Base-by-base conservation (phyloP, 441 rosid genomes). In the Pelargonium myrrhifolium region DNA sequence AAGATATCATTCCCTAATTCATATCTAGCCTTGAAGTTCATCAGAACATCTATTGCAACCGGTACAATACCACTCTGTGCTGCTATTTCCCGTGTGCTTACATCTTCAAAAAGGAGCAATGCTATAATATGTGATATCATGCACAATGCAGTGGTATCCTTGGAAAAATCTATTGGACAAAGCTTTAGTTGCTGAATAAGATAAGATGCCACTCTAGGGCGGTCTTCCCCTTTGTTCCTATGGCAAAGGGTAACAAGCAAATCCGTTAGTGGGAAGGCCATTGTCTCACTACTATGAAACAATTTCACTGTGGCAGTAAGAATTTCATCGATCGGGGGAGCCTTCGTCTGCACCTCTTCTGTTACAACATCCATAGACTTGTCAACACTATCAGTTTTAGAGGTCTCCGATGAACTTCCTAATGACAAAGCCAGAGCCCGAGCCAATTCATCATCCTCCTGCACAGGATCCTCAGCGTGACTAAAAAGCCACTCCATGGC, bases 381-480 rank as follows among this genome's bases (percentile, higher is more conserved):
- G 73, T 91, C 97, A 68, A 72, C 70, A 75, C 76, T 85, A 53
- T 91, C 98, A 78, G 62, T 74, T 85, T 92, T 94, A 66, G 92
- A 78, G 53, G 89, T 77, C 66, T 95, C 98, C 18, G 98, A 88
- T 51, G 99, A 86, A 77, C 68, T 95, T 65, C 99, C 99, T 42
- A 95, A 87, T 65, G 98, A 95, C 18, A 95, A 75, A 63, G 99
- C 98, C 78, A 95, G 95, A 45, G 99, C 99, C 55, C 85, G 92
- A 68, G 99, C 99, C 71, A 95, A 82, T 76, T 95, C 98, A 81
- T 95, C 98, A 82, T 95, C 97, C 80, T 95, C 98, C 81, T 90
- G 98, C 77, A 89, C 94, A 77, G 87, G 91, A 79, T 95, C 97
- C 67, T 95, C 98, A 63, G 87, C 80, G 79, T 95, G 93, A 78